These are phyloP conservation scores for Suhomyces canberraensis DNA, from an alignment of 805 yeast genomes.

Conservation along the genomic window DNA sequence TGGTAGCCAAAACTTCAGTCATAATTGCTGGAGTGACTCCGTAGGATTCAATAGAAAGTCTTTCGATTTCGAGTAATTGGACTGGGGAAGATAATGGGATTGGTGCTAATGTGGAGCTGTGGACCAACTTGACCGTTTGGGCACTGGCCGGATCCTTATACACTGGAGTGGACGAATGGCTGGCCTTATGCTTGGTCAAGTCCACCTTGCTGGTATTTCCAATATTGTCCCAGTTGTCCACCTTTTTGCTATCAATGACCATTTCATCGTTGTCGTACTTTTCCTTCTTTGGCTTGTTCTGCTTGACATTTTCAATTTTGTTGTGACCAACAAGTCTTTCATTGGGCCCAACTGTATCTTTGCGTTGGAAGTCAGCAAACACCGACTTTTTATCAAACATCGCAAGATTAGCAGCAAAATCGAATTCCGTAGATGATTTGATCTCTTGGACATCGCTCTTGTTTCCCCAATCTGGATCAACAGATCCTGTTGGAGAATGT, in stretches of 20 bases:
- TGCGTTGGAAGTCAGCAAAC: constrained; percentile 67
- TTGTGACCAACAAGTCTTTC: constrained; percentile 76
- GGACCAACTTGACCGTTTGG: constrained; percentile 17
- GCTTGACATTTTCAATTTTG: constrained; percentile 33
- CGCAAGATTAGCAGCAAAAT: constrained; percentile 76
- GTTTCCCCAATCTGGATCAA: constrained; percentile 45
- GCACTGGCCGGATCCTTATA: constrained; percentile 15
- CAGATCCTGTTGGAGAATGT: constrained; percentile 13
- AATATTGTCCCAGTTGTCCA: constrained; percentile 55
- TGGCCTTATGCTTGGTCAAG: constrained; percentile 7
- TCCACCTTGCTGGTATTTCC: constrained; percentile 18
- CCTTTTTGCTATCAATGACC: constrained; percentile 48
- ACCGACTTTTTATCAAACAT: constrained; percentile 79
- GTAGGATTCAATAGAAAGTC: constrained; percentile 47
- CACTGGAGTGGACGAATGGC: constrained; percentile 7
- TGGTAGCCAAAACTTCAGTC: constrained; percentile 67
- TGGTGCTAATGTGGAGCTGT: constrained; percentile 20
- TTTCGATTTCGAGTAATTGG: constrained; percentile 74
- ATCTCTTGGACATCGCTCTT: constrained; percentile 45
- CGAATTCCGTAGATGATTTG: constrained; percentile 63
- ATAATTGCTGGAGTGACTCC: constrained; percentile 48
- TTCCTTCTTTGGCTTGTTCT: constrained; percentile 26
- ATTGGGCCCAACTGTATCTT: constrained; percentile 58
- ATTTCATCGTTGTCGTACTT: constrained; percentile 72
- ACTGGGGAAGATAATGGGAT: constrained; percentile 71